A percentile compares a stretch with the other conserved stretches of the same genome.
phyloP scores from a whole-genome alignment of 352 stramenopile genomes.

The Globisporangium camurandrum region DNA sequence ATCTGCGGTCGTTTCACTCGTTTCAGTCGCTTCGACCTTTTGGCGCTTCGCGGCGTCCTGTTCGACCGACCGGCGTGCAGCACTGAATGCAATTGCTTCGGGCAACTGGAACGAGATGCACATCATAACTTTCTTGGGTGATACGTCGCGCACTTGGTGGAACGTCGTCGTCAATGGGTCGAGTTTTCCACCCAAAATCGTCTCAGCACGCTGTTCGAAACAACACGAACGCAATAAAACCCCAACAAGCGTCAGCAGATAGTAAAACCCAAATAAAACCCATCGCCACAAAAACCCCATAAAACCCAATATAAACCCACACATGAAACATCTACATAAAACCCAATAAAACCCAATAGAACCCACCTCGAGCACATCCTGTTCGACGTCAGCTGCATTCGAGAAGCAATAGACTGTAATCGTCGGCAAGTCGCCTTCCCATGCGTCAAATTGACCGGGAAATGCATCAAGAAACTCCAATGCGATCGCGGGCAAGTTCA shows the following conservation, averaged over 20 bases:
- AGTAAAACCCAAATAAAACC: background rate
- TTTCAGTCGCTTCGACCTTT: conserved; percentile 28
- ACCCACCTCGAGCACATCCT: conserved; percentile 69
- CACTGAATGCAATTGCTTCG: conserved; percentile 50
- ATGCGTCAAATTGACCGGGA: conserved; percentile 52
- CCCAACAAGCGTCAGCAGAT: background rate
- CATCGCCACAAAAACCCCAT: background rate
- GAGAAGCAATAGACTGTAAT: conserved; percentile 97
- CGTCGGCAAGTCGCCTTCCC: conserved; percentile 62
- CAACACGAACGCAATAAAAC: background rate
- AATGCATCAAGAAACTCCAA: conserved; percentile 91
- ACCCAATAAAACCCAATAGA: background rate
- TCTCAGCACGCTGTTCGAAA: conserved; percentile 43
- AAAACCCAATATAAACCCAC: background rate
- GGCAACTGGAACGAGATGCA: conserved; percentile 95
- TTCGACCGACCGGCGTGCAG: conserved; percentile 25
- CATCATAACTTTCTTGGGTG: conserved; percentile 97
- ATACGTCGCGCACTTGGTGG: conserved; percentile 92
- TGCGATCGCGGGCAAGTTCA: conserved; percentile 94
- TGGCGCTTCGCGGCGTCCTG: conserved; percentile 39
- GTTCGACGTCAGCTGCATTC: conserved; percentile 62
- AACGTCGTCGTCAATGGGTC: conserved; percentile 36
- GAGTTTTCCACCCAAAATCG: conserved; percentile 57
- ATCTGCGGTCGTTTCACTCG: too few relatives aligned
- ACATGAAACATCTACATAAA: background rate